Evolutionary conservation across 1,284 basidiomycete genomes (phyloP), one percentile per base, ranked within the genome.

Genomic region (Abortiporus biennis): DNA sequence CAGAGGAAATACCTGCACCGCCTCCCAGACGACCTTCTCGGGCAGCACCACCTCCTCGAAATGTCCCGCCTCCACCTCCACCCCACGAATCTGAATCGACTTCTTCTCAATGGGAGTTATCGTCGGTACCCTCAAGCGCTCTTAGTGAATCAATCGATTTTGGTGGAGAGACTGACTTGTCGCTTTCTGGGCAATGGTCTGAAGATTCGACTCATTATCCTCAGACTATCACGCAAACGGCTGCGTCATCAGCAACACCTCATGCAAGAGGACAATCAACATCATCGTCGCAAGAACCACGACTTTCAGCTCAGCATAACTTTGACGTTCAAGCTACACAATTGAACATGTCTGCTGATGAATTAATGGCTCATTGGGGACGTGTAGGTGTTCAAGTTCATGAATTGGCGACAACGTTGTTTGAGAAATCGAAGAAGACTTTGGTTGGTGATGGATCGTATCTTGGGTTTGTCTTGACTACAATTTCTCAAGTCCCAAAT

Each of bases 391-490:
- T 81, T 1, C 78, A 79, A 43, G 67, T 96, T 1, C 76, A 78
- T 52, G 79, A 87, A 49, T 71, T 75, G 0, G 88, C 91, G 0
- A 72, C 74, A 4, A 63, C 68, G 30, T 59, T 92, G 43, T 76
- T 74, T 47, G 85, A 88, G 30, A 80, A 84, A 51, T 85, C 85
- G 29, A 89, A 82, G 63, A 80, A 77, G 56, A 62, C 73, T 2
- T 68, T 91, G 35, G 74, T 91, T 25, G 91, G 88, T 20, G 90
- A 94, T 56, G 91, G 92, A 1, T 83, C 85, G 20, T 84, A 87
- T 43, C 65, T 72, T 1, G 88, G 88, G 2, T 93, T 93, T 57
- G 73, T 94, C 12, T 59, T 69, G 12, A 71, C 81, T 4, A 81
- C 81, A 3, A 59, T 92, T 30, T 61, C 62, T 13, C 71, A 79